A percentile compares a stretch with the other conserved stretches of the same genome.
Conservation (phyloP, 257 asterid genomes). For the Solanum sejunctum region DNA sequence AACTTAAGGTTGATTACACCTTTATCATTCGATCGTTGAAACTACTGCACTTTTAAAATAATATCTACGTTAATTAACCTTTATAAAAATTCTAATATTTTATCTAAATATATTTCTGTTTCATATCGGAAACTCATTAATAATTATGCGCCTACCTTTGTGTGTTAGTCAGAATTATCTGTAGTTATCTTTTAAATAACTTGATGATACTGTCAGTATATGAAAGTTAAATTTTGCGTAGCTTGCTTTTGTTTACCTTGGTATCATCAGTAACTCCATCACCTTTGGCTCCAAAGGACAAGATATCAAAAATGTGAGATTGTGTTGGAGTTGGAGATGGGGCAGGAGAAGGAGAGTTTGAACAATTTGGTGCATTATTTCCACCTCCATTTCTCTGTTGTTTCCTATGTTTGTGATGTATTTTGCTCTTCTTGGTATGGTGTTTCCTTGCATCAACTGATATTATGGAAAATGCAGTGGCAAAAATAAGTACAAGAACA, state of each 20-base stretch:
- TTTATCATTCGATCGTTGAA: not conserved
- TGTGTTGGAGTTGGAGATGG: not conserved
- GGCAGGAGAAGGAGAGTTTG: not conserved
- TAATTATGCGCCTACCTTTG: not conserved
- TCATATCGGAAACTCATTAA: not conserved
- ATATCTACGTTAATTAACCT: not conserved
- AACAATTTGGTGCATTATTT: not conserved
- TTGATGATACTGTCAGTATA: not conserved
- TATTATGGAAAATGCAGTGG: slow-evolving; percentile 10
- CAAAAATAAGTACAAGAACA: slow-evolving; percentile 15
- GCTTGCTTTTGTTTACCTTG: slow-evolving; percentile 19
- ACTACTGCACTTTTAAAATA: not conserved
- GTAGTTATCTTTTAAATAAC: not conserved
- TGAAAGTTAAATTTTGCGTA: not conserved
- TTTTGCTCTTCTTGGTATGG: slow-evolving; percentile 21
- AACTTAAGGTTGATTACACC: not conserved
- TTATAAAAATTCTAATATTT: not conserved
- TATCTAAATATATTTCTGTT: not conserved
- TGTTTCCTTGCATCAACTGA: slow-evolving; percentile 31
- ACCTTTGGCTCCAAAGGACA: slow-evolving; percentile 64
- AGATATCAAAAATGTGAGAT: slow-evolving; percentile 24
- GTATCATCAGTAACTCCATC: slow-evolving; percentile 64
- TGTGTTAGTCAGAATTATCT: not conserved
- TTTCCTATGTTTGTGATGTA: slow-evolving; percentile 20
- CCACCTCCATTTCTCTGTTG: slow-evolving; percentile 3